A percentile compares a stretch with the other conserved stretches of the same genome.
These are phyloP conservation scores for Warburgia ugandensis DNA, from an alignment of 164 flowering plant genomes.

Conservation along the genomic window DNA sequence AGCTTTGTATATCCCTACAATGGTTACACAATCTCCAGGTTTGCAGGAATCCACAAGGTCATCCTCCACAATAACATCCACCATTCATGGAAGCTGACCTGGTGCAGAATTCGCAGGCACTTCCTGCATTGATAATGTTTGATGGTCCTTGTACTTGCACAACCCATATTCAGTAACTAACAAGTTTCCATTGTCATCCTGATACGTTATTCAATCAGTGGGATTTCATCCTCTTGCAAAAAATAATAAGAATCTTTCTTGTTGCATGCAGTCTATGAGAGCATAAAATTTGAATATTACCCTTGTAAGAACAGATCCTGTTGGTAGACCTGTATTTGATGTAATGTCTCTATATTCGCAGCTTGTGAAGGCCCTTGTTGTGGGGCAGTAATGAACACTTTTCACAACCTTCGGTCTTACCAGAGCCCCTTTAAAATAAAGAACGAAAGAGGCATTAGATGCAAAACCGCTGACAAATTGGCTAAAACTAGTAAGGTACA, in stretches of 20 bases:
- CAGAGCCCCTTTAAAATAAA: too few species aligned
- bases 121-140: constrained; percentile 93
- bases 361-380: too few species aligned
- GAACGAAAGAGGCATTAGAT: too few species aligned
- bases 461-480: too few species aligned
- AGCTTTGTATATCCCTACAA: constrained; percentile 93
- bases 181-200: constrained; percentile 91
- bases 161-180: constrained; percentile 94
- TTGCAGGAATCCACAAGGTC: constrained; percentile 97
- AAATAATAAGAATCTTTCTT: too few species aligned
- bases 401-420: too few species aligned
- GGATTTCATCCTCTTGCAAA: neutral
- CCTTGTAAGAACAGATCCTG: too few species aligned
- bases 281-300: constrained; percentile 8
- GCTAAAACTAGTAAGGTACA: too few species aligned
- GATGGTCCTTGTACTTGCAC: constrained; percentile 96
- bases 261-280: neutral
- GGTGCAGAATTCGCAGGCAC: constrained; percentile 98
- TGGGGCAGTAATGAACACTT: too few species aligned
- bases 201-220: constrained; percentile 4
- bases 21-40: constrained; percentile 94
- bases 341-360: too few species aligned
- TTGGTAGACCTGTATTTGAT: too few species aligned
- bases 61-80: constrained; percentile 91
- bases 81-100: constrained; percentile 94